These are phyloP conservation scores for Talaromyces nanjingensis DNA, from an alignment of 495 filamentous ascomycete species.

Conservation along the genomic window DNA sequence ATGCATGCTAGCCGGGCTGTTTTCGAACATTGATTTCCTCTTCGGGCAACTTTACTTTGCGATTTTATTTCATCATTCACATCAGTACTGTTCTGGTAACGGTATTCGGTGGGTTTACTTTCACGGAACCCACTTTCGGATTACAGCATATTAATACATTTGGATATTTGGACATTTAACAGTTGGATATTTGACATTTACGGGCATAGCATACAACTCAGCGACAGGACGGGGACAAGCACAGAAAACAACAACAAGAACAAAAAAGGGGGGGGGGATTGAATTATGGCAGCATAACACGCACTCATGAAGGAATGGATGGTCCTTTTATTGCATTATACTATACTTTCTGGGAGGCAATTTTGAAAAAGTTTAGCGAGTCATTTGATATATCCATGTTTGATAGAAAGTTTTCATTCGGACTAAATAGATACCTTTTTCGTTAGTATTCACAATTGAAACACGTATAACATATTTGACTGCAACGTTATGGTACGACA, in stretches of 20 bases:
- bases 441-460: not conserved
- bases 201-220: not conserved
- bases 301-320: not conserved
- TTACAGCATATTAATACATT: conserved; percentile 2
- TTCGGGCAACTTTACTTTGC: not conserved
- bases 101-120: not conserved
- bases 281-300: not conserved
- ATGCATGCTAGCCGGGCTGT: not conserved
- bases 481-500: not conserved
- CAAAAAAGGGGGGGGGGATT: not conserved
- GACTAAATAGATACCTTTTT: not conserved
- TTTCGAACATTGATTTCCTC: conserved; percentile 2
- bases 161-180: not conserved
- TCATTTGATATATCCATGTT: conserved; percentile 4
- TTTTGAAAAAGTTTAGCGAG: conserved; percentile 4
- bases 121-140: not conserved
- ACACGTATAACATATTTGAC: not conserved
- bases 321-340: conserved; percentile 5
- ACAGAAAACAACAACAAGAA: not conserved
- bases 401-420: conserved; percentile 5
- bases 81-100: conserved; percentile 6
- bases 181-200: not conserved
- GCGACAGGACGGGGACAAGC: not conserved
- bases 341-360: not conserved
- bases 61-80: not conserved